phyloP scores from a whole-genome alignment of 164 flowering plant species.

The Protea cynaroides region DNA sequence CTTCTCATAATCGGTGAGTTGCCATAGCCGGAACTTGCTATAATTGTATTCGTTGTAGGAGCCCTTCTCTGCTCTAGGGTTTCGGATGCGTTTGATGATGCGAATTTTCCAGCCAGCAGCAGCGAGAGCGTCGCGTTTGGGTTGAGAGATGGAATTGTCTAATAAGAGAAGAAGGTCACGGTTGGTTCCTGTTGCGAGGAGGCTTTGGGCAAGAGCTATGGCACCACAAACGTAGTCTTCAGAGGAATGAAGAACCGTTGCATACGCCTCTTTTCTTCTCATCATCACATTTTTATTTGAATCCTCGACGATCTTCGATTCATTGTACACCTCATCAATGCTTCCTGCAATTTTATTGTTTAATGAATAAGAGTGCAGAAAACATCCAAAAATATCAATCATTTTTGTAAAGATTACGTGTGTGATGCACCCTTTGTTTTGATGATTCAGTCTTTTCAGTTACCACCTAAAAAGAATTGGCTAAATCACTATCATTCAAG shows the following conservation, averaged over 20 bases:
- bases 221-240: conserved; percentile 92
- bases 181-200: conserved; percentile 55
- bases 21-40: conserved; percentile 93
- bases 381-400: too few species aligned
- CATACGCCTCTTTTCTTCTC: conserved; percentile 68
- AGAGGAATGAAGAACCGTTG: conserved; percentile 85
- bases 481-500: too few species aligned
- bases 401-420: too few species aligned
- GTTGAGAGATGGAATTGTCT: conserved; percentile 62
- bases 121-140: conserved; percentile 49
- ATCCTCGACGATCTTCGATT: conserved; percentile 28
- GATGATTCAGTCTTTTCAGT: too few species aligned
- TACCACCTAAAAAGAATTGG: too few species aligned
- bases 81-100: conserved; percentile 66
- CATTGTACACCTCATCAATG: conserved; percentile 41
- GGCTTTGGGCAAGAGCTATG: conserved; percentile 75
- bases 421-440: too few species aligned
- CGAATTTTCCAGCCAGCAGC: conserved; percentile 83
- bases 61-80: conserved; percentile 63
- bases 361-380: too few species aligned
- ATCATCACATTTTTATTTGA: conserved; percentile 3
- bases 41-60: conserved; percentile 94
- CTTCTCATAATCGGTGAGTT: conserved; percentile 77
- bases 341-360: conserved; percentile 33
- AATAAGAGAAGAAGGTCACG: conserved; percentile 80